A percentile compares a stretch with the other conserved stretches of the same genome.
Conservation (phyloP, 177 flowering plant species). For the Vitis hybrid region DNA sequence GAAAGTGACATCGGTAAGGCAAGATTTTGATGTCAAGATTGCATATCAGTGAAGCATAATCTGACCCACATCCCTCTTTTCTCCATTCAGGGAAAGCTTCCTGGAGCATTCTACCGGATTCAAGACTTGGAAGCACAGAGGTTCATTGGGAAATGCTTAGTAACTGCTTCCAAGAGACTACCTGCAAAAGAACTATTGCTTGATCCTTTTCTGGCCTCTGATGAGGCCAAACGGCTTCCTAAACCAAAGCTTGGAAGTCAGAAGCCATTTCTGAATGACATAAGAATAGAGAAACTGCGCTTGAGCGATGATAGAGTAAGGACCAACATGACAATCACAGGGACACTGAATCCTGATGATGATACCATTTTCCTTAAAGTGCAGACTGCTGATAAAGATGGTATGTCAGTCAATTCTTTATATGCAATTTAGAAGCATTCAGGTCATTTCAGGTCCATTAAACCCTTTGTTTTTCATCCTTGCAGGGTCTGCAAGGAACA, state of each 20-base stretch:
- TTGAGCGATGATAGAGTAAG: conserved; percentile 21
- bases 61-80: conserved; percentile 1
- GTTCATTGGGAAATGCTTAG: conserved; percentile 74
- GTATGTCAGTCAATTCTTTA: conserved; percentile 28
- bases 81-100: conserved; percentile 71
- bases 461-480: neutral
- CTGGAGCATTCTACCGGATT: conserved; percentile 59
- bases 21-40: neutral
- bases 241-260: conserved; percentile 9
- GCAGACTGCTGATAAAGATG: conserved; percentile 63
- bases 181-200: conserved; percentile 69
- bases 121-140: conserved; percentile 56
- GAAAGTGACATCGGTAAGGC: conserved; percentile 87
- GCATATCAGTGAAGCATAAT: neutral
- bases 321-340: conserved; percentile 78
- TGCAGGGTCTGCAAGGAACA: conserved; percentile 63
- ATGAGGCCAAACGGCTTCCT: conserved; percentile 21
- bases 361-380: conserved; percentile 81
- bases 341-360: conserved; percentile 78
- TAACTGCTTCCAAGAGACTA: conserved; percentile 57
- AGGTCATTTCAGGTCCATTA: neutral
- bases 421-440: neutral
- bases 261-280: conserved; percentile 32
- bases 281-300: conserved; percentile 25
- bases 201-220: conserved; percentile 64